A percentile compares a stretch with the other conserved stretches of the same genome.
Conservation (phyloP, 441 rosid species). For the Adansonia madagascariensis region DNA sequence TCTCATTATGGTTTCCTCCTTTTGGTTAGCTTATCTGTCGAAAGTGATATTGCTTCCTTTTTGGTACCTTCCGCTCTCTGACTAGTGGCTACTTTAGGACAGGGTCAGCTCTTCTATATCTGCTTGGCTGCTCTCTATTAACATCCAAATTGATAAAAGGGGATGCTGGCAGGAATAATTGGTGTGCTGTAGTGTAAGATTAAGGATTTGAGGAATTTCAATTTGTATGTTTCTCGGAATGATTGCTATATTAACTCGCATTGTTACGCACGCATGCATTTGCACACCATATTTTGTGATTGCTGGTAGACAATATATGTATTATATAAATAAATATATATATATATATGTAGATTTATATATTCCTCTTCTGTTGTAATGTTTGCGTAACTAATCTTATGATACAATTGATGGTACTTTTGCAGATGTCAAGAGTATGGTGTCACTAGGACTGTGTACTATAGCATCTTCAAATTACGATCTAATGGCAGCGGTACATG, state of each 20-base stretch:
- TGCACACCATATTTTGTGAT: neutral
- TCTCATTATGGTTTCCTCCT: neutral
- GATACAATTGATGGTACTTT: constrained; percentile 21
- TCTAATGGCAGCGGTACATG: constrained; percentile 53
- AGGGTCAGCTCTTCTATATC: neutral
- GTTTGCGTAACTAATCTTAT: neutral
- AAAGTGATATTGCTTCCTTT: neutral
- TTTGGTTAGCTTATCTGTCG: neutral
- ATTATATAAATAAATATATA: neutral
- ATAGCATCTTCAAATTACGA: constrained; percentile 61
- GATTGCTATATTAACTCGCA: neutral
- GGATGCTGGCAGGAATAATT: neutral
- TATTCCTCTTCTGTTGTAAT: neutral
- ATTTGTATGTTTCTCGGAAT: neutral
- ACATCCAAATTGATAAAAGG: neutral
- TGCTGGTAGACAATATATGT: neutral
- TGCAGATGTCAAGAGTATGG: constrained; percentile 72
- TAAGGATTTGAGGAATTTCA: neutral
- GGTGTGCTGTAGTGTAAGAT: neutral
- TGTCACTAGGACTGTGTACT: constrained; percentile 61
- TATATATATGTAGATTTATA: neutral
- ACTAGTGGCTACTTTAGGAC: neutral
- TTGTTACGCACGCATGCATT: neutral
- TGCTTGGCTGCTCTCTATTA: neutral
- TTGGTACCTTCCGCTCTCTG: neutral